Conservation (phyloP, 1,284 basidiomycete species). For the Agroathelia rolfsii region DNA sequence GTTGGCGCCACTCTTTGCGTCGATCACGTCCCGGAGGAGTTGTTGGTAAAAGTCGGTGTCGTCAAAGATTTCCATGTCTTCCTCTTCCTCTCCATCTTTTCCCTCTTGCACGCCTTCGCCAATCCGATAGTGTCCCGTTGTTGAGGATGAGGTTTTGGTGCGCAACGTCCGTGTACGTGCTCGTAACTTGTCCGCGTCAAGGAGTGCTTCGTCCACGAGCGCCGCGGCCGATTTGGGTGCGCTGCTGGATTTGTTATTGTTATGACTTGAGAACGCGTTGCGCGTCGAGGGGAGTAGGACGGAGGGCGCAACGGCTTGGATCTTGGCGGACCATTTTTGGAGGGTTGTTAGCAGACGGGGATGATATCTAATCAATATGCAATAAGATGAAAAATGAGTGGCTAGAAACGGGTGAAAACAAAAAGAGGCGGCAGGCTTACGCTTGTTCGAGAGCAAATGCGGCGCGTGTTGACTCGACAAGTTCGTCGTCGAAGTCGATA, state of each 20-base stretch:
- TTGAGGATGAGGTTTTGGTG: constrained; percentile 30
- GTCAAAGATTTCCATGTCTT: constrained; percentile 60
- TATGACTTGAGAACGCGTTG: constrained; percentile 49
- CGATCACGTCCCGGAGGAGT: constrained; percentile 81
- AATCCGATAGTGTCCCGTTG: too few relatives aligned
- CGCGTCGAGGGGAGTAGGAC: constrained; percentile 62
- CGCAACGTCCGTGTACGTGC: constrained; percentile 46
- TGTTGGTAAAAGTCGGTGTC: constrained; percentile 91
- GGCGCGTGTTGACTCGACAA: constrained; percentile 35
- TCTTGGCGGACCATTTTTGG: constrained; percentile 87
- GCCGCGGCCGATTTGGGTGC: constrained; percentile 61
- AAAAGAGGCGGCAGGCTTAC: constrained; percentile 29
- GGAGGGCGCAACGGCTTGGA: constrained; percentile 79
- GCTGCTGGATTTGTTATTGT: constrained; percentile 35
- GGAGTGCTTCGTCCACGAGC: constrained; percentile 62
- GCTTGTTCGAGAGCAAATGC: constrained; percentile 42
- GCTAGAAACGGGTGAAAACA: constrained; percentile 4
- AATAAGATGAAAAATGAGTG: too few relatives aligned
- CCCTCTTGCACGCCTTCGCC: constrained; percentile 23
- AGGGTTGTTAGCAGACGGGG: constrained; percentile 66
- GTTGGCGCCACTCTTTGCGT: constrained; percentile 37
- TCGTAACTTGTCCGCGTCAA: constrained; percentile 45
- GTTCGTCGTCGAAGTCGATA: constrained; percentile 27
- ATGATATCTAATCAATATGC: constrained; percentile 49
- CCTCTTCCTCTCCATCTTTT: constrained; percentile 23